A percentile compares a stretch with the other conserved stretches of the same genome.
These are phyloP conservation scores for Podila horticola DNA, from an alignment of 192 early-diverging fungal species.

Conservation along the genomic window DNA sequence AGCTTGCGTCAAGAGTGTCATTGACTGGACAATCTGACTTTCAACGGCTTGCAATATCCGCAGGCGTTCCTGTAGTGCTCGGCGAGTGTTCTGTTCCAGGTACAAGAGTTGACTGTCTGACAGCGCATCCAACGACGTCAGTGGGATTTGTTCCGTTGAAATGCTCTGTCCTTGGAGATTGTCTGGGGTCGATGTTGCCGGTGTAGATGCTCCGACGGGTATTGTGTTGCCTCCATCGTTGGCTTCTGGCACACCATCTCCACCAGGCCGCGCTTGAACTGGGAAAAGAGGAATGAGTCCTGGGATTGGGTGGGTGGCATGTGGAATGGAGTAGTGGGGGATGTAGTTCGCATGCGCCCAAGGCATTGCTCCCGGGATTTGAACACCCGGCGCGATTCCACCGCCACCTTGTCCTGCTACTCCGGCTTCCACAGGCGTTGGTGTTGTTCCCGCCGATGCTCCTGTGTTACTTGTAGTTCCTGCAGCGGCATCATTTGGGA, in stretches of 20 bases:
- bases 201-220: not conserved
- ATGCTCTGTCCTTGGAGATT: not conserved
- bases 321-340: slow-evolving; percentile 31
- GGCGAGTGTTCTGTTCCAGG: slow-evolving; percentile 65
- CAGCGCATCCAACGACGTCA: slow-evolving; percentile 54
- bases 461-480: not conserved
- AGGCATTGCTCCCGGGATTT: not conserved
- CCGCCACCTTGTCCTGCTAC: too few species aligned
- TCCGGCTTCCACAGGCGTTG: too few species aligned
- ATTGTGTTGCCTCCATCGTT: not conserved
- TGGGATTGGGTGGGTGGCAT: slow-evolving; percentile 45
- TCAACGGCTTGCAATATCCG: slow-evolving; percentile 71
- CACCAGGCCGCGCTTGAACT: slow-evolving; percentile 11
- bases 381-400: not conserved
- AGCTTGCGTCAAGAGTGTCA: slow-evolving; percentile 53
- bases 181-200: too few species aligned
- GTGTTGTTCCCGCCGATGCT: slow-evolving; percentile 17
- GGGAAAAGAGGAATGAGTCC: slow-evolving; percentile 55
- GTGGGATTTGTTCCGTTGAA: slow-evolving; percentile 36
- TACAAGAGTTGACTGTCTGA: slow-evolving; percentile 67
- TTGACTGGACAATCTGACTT: slow-evolving; percentile 64
- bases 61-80: slow-evolving; percentile 71
- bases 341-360: slow-evolving; percentile 15
- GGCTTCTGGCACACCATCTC: not conserved
- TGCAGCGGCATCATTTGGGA: too few species aligned